Evolutionary conservation across 2,329 filamentous ascomycete species (phyloP).

Genomic region (Chlorencoelia australis): DNA sequence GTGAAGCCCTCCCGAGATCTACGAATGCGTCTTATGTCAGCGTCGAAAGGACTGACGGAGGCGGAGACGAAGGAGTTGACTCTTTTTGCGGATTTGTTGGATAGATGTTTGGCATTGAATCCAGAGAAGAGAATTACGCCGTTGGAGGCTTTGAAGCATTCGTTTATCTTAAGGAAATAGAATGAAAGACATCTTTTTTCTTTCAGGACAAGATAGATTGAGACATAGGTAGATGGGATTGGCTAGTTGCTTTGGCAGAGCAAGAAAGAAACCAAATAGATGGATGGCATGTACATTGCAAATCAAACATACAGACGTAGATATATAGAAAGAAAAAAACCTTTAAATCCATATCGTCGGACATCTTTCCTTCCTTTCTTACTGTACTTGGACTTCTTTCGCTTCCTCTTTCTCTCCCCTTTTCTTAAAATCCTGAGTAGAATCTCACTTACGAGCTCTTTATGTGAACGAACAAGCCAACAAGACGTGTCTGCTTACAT

Average conservation of each 20-base stretch:
- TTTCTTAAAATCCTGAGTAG: background rate
- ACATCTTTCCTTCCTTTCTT: too few species aligned
- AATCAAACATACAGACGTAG: too few species aligned
- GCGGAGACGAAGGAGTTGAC: conserved; percentile 67
- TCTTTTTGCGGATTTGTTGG: conserved; percentile 77
- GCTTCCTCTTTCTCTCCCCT: background rate
- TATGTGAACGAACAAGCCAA: too few species aligned
- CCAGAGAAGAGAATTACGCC: conserved; percentile 88
- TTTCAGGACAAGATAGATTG: background rate
- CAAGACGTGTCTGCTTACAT: too few species aligned
- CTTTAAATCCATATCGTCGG: too few species aligned
- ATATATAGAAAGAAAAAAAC: too few species aligned
- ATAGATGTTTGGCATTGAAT: conserved; percentile 80
- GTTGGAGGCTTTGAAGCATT: conserved; percentile 76
- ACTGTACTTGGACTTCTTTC: background rate
- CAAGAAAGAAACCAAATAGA: too few species aligned
- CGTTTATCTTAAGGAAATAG: conserved; percentile 52
- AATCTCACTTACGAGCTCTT: too few species aligned
- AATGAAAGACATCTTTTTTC: background rate
- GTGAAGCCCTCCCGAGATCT: conserved; percentile 74
- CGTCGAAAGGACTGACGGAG: conserved; percentile 63
- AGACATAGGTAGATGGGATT: background rate
- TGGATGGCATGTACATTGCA: too few species aligned
- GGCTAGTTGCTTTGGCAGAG: background rate
- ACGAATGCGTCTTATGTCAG: conserved; percentile 67